Percentiles rank a stretch among this genome's conserved stretches.
phyloP scores from a whole-genome alignment of 2,329 filamentous ascomycete genomes.

The Geosmithia morbida region DNA sequence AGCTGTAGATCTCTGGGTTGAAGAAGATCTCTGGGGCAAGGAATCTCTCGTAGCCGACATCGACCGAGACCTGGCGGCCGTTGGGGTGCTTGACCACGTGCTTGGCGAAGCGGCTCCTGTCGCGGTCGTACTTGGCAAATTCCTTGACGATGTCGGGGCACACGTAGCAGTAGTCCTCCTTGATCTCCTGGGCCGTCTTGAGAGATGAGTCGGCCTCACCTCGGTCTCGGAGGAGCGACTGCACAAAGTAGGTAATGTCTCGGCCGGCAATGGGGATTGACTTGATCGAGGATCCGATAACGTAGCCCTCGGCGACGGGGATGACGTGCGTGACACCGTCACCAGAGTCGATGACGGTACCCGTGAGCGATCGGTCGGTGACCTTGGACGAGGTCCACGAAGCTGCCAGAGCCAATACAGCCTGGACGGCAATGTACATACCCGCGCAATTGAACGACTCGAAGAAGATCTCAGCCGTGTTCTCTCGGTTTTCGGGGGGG shows the following conservation, averaged over 20 bases:
- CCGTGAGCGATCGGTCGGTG: slow-evolving; percentile 86
- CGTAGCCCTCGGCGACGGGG: slow-evolving; percentile 94
- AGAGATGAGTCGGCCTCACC: slow-evolving; percentile 93
- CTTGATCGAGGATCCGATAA: slow-evolving; percentile 98
- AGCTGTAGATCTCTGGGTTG: slow-evolving; percentile 99
- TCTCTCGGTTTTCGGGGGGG: slow-evolving; percentile 96
- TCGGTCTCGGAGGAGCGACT: slow-evolving; percentile 87
- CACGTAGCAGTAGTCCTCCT: slow-evolving; percentile 98
- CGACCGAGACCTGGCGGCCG: slow-evolving; percentile 70
- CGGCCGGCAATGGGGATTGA: slow-evolving; percentile 95
- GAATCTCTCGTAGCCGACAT: slow-evolving; percentile 96
- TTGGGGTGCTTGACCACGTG: slow-evolving; percentile 78
- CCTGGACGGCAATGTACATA: slow-evolving; percentile 97
- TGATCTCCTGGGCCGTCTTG: slow-evolving; percentile 95
- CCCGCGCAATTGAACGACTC: slow-evolving; percentile 99
- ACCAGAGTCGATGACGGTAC: slow-evolving; percentile 96
- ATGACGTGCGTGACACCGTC: slow-evolving; percentile 99
- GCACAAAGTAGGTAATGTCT: slow-evolving; percentile 98
- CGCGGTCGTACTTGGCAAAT: slow-evolving; percentile 85
- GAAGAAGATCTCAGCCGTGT: slow-evolving; percentile 99
- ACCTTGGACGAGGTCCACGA: slow-evolving; percentile 99
- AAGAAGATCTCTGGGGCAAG: slow-evolving; percentile 98
- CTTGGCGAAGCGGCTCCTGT: slow-evolving; percentile 81
- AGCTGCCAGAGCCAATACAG: slow-evolving; percentile 86
- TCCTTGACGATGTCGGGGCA: slow-evolving; percentile 99